These are phyloP conservation scores for Waitea zeae DNA, from an alignment of 1,284 basidiomycete species.

Conservation along the genomic window DNA sequence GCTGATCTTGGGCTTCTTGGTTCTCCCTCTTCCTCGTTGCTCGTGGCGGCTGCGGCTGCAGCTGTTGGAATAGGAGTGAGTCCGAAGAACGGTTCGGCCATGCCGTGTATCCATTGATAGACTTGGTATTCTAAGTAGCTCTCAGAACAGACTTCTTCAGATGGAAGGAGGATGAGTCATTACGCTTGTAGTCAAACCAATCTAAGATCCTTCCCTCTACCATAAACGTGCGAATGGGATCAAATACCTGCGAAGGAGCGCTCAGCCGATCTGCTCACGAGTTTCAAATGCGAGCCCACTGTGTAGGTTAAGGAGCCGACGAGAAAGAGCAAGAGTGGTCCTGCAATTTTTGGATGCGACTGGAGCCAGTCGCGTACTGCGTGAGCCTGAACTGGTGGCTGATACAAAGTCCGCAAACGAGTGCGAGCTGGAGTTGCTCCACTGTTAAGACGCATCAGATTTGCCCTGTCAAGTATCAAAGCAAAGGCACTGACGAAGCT, in stretches of 20 bases:
- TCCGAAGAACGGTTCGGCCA: constrained; percentile 23
- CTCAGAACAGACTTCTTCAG: constrained; percentile 2
- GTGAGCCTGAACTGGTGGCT: constrained; percentile 63
- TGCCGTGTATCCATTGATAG: constrained; percentile 55
- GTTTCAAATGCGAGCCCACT: constrained; percentile 24
- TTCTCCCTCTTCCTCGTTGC: background rate
- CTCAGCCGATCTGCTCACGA: background rate
- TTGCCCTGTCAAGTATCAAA: no score
- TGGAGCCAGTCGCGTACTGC: constrained; percentile 71
- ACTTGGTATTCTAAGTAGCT: constrained; percentile 31
- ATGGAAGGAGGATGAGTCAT: constrained; percentile 6
- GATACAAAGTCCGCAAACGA: constrained; percentile 49
- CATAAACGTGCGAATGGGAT: constrained; percentile 78
- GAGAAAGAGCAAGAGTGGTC: constrained; percentile 78
- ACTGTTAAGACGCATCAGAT: constrained; percentile 13
- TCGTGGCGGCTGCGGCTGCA: background rate
- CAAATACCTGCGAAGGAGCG: constrained; percentile 43
- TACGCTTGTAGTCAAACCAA: constrained; percentile 66
- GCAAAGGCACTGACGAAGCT: no score
- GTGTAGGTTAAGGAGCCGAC: constrained; percentile 82
- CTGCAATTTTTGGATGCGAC: constrained; percentile 71
- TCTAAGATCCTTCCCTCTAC: constrained; percentile 71
- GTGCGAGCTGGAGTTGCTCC: no score
- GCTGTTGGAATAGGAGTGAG: background rate
- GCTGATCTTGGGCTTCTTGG: background rate